These are phyloP conservation scores for Pouteria glomerata DNA, from an alignment of 148 eudicot genomes.

Conservation along the genomic window DNA sequence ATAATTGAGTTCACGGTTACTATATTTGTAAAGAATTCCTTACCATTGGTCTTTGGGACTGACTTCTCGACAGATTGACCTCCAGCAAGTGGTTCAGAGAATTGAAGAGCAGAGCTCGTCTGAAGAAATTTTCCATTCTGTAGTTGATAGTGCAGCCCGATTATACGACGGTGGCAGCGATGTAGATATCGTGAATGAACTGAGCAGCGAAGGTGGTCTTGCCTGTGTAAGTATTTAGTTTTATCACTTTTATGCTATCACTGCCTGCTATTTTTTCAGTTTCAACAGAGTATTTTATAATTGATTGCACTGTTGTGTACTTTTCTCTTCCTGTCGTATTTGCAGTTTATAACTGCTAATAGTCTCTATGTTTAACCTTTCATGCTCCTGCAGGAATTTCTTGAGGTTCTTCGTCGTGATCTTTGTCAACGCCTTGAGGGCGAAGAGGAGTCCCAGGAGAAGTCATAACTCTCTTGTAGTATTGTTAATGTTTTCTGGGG, in stretches of 20 bases:
- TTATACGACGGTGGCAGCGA: constrained; percentile 7
- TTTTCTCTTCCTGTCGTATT: background rate
- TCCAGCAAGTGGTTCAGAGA: constrained; percentile 29
- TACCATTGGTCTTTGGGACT: constrained; percentile 1
- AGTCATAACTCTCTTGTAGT: background rate
- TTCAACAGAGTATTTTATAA: background rate
- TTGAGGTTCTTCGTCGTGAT: constrained; percentile 29
- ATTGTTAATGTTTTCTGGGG: background rate
- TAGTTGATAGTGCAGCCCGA: constrained; percentile 24
- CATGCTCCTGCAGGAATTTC: constrained; percentile 26
- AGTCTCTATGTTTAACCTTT: background rate
- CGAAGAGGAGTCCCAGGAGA: constrained; percentile 10
- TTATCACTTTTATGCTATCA: background rate
- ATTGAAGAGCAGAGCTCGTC: constrained; percentile 31
- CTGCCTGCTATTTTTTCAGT: background rate
- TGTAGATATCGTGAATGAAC: constrained; percentile 24
- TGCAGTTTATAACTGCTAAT: background rate
- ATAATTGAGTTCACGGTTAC: background rate
- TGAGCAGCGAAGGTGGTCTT: constrained; percentile 30
- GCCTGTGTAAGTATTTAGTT: constrained; percentile 21
- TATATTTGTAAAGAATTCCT: background rate
- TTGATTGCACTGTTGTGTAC: background rate
- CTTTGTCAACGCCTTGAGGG: constrained; percentile 19
- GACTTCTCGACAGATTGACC: constrained; percentile 24
- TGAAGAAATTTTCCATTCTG: constrained; percentile 27